Base-by-base conservation (phyloP, 192 early-diverging fungal species). In the Umbelopsis sp. region DNA sequence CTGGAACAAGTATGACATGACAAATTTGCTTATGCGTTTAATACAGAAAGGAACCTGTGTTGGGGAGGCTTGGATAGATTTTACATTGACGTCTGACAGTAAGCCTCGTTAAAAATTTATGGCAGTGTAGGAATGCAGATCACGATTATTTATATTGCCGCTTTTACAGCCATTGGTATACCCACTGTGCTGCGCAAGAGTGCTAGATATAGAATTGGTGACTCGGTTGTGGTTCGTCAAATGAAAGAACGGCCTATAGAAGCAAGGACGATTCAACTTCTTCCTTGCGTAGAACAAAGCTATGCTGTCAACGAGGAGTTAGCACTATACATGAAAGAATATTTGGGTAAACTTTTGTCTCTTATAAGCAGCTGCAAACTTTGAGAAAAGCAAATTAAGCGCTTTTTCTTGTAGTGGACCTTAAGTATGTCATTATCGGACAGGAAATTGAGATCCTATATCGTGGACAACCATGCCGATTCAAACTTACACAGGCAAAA, bases 361-460 rank as follows among this genome's bases (percentile, higher is more conserved):
- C 44, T 33, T 27, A 21, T 33, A 45, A 64, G 10, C 21, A 20
- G n/a, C 33, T 69, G 47, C 30, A 25, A 3, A 4, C 44, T 49
- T 16, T 12, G 21, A 1, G 22, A 16, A 18, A 58, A 16, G 12
- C 12, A 12, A 23, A 25, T 10, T 21, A 23, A 49, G 69, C 45
- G 22, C 61, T 4, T 48, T 45, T 5, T 23, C 49, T 18, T 16
- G 37, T 74, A 91, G 88, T 85, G 11, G 87, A 90, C 61, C 64
- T 86, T 23, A 84, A 85, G 64, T 92, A 88, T 80, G 74, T 86
- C 8, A 44, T 80, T 7, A 61, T 74, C 45, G 77, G 77, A 44
- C 80, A 82, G 69, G 37, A 72, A 4, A 58, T 91, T 20, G 87
- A 93, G 67, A 73, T 88, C 64, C 67, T 73, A 22, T 92, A 87